Evolutionary conservation across 768 basidiomycete species (phyloP).

Genomic region (Boletus barrowsii): DNA sequence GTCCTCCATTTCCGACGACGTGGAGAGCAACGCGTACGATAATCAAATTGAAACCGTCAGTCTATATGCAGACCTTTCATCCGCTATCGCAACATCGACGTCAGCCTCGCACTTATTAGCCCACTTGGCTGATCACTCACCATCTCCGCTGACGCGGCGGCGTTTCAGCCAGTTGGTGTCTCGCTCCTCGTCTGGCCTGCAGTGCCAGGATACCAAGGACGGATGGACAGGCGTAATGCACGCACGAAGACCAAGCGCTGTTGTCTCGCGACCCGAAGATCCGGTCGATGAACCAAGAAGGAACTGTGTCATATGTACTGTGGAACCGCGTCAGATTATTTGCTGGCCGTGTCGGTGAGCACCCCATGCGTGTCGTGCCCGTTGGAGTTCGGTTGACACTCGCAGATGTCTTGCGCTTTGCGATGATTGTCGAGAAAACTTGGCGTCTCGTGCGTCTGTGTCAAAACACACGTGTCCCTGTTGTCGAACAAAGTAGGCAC

Average conservation of each 20-base stretch:
- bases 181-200: conserved; percentile 9
- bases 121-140: conserved; percentile 44
- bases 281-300: conserved; percentile 26
- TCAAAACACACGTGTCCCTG: conserved; percentile 53
- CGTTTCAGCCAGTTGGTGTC: conserved; percentile 41
- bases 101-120: conserved; percentile 50
- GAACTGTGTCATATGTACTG: conserved; percentile 70
- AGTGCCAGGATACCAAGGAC: conserved; percentile 15
- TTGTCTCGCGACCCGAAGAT: conserved; percentile 26
- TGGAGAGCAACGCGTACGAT: conserved; percentile 30
- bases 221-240: conserved; percentile 31
- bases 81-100: conserved; percentile 28
- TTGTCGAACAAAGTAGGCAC: conserved; percentile 44
- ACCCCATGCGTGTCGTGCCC: background rate
- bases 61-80: conserved; percentile 56
- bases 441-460: conserved; percentile 47
- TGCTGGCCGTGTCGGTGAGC: conserved; percentile 83
- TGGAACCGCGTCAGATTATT: conserved; percentile 66
- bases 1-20: conserved; percentile 28
- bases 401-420: conserved; percentile 49
- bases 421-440: conserved; percentile 52
- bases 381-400: background rate
- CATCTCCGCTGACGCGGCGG: conserved; percentile 48
- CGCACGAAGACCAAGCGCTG: conserved; percentile 20
- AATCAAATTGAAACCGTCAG: conserved; percentile 40